Evolutionary conservation across 176 grass and related monocot species (phyloP).

Genomic region (Carex pumila): DNA sequence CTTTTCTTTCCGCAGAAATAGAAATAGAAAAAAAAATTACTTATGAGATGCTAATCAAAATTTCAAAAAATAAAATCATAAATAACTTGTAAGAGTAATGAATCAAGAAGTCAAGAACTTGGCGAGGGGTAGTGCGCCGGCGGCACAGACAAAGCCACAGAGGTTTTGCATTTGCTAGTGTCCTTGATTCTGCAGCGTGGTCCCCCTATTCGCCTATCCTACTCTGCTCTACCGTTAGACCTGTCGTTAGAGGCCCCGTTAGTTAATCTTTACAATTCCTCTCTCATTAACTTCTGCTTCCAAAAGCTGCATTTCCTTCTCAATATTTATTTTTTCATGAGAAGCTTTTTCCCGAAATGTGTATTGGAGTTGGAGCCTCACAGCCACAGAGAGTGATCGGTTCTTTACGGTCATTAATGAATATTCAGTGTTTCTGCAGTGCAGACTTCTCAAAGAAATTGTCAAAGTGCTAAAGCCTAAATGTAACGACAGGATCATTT

Average conservation of each 20-base stretch:
- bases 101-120: no score
- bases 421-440: no score
- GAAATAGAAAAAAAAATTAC: no score
- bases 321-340: neutral
- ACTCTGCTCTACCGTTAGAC: conserved; percentile 21
- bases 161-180: neutral
- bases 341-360: neutral
- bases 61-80: no score
- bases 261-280: neutral
- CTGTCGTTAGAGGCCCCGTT: conserved; percentile 24
- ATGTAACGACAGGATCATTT: no score
- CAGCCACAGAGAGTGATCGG: neutral
- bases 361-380: neutral
- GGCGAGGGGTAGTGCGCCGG: neutral
- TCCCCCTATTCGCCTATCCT: neutral
- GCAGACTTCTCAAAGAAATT: no score
- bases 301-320: neutral
- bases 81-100: no score
- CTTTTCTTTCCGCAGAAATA: no score
- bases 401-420: neutral
- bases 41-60: no score
- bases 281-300: neutral
- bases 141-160: neutral
- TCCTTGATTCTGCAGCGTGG: conserved; percentile 13
- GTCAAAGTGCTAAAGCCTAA: no score